Base-by-base conservation (phyloP, 495 filamentous ascomycete genomes). In the Penicillium cinerascens region DNA sequence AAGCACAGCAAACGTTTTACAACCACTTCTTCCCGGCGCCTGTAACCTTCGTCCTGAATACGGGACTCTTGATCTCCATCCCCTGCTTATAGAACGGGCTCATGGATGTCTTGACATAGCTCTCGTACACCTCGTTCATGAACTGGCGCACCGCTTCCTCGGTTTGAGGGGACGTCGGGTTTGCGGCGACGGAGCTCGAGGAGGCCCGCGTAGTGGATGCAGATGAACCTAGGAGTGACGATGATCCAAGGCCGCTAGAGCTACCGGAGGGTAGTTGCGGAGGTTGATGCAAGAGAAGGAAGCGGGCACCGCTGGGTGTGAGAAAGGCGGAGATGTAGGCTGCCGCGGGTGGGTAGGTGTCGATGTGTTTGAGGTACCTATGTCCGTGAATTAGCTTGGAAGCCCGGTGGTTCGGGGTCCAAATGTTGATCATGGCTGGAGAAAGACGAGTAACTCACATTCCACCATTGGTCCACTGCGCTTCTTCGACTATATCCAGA, bases 71-170 rank as follows among this genome's bases (percentile, higher is more conserved):
- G 27, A 98, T 84, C 66, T 86, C 82, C 82, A 87, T 87, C 61
- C 92, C 88, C 42, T 84, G 78, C 47, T 79, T 73, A 70, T 95
- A 95, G 70, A 98, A 98, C 29, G 93, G 93, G 67, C 82, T 96
- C 93, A 98, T 97, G 36, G 91, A 81, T n/a, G 89, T 87, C 79
- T 98, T 98, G 41, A 95, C 79, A 81, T 92, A 98, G 51, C 79
- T 85, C 69, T 97, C 93, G 68, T 95, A 97, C 11, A 96, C 87
- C 65, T 98, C 93, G 5, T 75, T 76, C 74, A 98, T 95, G 73
- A 98, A 98, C 69, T 87, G 86, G 61, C 89, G 80, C 52, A 97
- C 87, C 0, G 93, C 92, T 68, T 98, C 93, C 72, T 98, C 93
- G 5, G 91, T 91, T 70, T 91, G 89, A 25, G 90, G 83, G 27